Conservation (phyloP, 2,329 filamentous ascomycete species). For the Hypoxylon sp. region DNA sequence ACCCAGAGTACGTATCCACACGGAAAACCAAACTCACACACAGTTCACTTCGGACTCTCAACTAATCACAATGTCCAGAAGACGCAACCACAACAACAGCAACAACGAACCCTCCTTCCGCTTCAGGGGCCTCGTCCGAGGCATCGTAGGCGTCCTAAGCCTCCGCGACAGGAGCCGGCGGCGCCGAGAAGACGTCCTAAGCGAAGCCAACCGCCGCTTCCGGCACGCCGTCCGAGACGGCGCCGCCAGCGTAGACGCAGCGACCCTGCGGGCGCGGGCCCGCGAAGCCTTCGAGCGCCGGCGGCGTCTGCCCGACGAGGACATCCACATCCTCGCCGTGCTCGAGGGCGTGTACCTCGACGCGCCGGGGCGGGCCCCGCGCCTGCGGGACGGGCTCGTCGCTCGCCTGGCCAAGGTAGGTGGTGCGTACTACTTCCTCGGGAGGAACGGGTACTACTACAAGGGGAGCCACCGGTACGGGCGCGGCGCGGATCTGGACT, state of each 20-base stretch:
- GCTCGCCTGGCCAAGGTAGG: neutral
- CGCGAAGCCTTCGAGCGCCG: neutral
- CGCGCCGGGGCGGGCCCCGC: neutral
- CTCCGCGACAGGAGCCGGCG: too few relatives aligned
- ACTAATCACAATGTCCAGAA: neutral
- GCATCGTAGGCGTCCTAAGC: neutral
- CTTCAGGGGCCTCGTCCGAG: neutral
- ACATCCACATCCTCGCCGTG: slow-evolving; percentile 1
- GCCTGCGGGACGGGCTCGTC: neutral
- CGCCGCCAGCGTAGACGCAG: neutral
- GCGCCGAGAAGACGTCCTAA: neutral
- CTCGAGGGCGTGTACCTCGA: slow-evolving; percentile 16
- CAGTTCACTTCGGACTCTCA: neutral
- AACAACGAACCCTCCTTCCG: neutral
- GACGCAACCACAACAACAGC: neutral
- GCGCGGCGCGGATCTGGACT: neutral
- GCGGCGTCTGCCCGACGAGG: neutral
- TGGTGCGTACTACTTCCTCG: slow-evolving; percentile 18
- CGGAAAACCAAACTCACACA: neutral
- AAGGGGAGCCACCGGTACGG: slow-evolving; percentile 3
- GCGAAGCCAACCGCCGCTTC: neutral
- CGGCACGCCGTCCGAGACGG: neutral
- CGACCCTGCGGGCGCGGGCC: neutral
- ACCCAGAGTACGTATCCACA: neutral
- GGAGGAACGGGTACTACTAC: slow-evolving; percentile 21